A percentile compares a stretch with the other conserved stretches of the same genome.
Conservation (phyloP, 2,329 filamentous ascomycete genomes). For the Dichotomopilus funicola region DNA sequence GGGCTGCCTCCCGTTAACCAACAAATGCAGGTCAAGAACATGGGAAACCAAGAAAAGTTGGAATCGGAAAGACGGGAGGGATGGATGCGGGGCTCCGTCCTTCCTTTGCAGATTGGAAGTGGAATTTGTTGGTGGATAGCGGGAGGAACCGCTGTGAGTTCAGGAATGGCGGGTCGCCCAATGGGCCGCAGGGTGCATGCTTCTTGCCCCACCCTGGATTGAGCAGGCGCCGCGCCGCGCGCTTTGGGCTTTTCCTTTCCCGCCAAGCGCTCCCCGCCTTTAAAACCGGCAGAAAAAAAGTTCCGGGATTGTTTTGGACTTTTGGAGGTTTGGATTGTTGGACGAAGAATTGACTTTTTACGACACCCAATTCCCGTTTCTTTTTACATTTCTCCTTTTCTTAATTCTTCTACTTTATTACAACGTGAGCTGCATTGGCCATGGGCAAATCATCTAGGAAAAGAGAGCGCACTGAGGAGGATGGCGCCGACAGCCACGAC, state of each 20-base stretch:
- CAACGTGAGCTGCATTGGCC: background rate
- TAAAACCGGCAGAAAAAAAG: constrained; percentile 21
- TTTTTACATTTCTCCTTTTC: background rate
- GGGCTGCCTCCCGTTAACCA: background rate
- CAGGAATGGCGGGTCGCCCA: constrained; percentile 7
- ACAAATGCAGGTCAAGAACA: background rate
- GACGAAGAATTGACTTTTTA: background rate
- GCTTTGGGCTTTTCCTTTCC: background rate
- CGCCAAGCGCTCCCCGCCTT: constrained; percentile 13
- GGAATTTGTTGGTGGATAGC: background rate
- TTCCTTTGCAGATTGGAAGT: too few species aligned
- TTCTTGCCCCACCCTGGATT: too few species aligned
- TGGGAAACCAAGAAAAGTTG: background rate
- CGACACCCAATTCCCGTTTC: background rate
- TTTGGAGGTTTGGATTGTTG: background rate
- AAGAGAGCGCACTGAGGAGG: constrained; percentile 22
- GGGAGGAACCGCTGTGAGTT: background rate
- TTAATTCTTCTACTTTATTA: background rate
- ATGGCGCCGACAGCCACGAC: constrained; percentile 18
- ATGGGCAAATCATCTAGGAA: constrained; percentile 25
- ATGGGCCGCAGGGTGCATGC: constrained; percentile 16
- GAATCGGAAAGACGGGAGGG: background rate
- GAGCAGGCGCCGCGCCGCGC: background rate
- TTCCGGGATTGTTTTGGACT: background rate
- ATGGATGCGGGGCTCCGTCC: too few species aligned